A percentile compares a stretch with the other conserved stretches of the same genome.
phyloP scores from a whole-genome alignment of 176 grass and related monocot species.

The Oryza australiensis region DNA sequence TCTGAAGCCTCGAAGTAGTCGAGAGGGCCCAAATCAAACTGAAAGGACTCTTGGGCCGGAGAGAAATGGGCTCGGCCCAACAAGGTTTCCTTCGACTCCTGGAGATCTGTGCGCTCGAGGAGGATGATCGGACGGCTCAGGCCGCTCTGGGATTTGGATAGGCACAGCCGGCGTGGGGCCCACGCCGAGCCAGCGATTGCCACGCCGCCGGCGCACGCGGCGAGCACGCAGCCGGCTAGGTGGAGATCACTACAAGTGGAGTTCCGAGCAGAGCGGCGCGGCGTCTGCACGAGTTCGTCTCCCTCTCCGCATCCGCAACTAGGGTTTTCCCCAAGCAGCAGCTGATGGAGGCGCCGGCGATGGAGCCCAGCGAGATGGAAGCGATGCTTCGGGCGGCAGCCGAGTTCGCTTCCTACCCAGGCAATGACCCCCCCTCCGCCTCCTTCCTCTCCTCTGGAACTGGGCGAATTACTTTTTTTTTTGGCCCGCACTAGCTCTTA shows the following conservation, averaged over 20 bases:
- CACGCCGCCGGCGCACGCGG: slow-evolving; percentile 37
- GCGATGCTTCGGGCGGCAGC: slow-evolving; percentile 60
- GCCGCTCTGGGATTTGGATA: not conserved
- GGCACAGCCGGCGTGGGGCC: not conserved
- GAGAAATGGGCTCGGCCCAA: not conserved
- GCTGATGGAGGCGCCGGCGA: slow-evolving; percentile 39
- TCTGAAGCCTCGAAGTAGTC: too few species aligned
- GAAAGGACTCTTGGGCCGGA: not conserved
- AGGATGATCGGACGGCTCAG: not conserved
- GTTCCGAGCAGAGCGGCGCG: not conserved
- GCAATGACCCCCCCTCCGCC: not conserved
- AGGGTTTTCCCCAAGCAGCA: not conserved
- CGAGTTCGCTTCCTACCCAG: slow-evolving; percentile 79
- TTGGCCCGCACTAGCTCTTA: too few species aligned
- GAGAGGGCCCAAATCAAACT: not conserved
- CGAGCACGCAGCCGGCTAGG: not conserved
- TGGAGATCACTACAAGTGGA: not conserved
- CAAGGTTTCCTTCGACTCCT: not conserved
- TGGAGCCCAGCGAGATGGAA: slow-evolving; percentile 40
- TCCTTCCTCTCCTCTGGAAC: not conserved
- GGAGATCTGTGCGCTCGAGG: not conserved
- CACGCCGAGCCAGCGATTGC: not conserved
- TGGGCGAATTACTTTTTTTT: not conserved
- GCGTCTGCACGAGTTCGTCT: slow-evolving; percentile 8
- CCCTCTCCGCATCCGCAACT: not conserved